Conservation (phyloP, 2,329 filamentous ascomycete species). For the Diaporthe citri region DNA sequence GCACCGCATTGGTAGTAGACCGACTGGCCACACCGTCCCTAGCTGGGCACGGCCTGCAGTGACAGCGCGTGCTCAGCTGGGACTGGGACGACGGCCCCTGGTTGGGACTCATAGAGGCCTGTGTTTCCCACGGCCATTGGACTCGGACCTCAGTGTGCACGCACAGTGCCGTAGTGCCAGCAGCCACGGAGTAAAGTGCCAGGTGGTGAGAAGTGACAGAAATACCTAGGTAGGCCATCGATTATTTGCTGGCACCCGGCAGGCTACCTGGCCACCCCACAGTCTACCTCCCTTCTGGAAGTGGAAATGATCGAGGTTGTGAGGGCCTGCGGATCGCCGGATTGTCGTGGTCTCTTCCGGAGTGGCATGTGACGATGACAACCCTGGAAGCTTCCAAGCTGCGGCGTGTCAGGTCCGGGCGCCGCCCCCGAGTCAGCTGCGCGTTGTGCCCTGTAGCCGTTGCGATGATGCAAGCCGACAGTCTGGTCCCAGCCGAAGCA, state of each 20-base stretch:
- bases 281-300: not conserved
- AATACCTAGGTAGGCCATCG: not conserved
- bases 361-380: conserved; percentile 27
- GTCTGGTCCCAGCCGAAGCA: conserved; percentile 17
- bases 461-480: not conserved
- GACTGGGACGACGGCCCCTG: not conserved
- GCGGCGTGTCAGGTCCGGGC: not conserved
- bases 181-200: not conserved
- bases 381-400: not conserved
- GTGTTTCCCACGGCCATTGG: not conserved
- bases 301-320: not conserved
- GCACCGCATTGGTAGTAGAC: not conserved
- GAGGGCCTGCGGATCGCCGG: not conserved
- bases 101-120: not conserved
- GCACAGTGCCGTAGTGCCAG: not conserved
- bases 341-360: not conserved
- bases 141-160: not conserved
- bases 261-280: conserved; percentile 3
- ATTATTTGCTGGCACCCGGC: not conserved
- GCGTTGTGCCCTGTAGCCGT: not conserved
- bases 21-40: not conserved
- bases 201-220: conserved; percentile 22
- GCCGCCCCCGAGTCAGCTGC: conserved; percentile 11
- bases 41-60: not conserved
- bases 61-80: not conserved